Evolutionary conservation across 139 green algal species (phyloP).

Genomic region (Spirogloea muscicola): DNA sequence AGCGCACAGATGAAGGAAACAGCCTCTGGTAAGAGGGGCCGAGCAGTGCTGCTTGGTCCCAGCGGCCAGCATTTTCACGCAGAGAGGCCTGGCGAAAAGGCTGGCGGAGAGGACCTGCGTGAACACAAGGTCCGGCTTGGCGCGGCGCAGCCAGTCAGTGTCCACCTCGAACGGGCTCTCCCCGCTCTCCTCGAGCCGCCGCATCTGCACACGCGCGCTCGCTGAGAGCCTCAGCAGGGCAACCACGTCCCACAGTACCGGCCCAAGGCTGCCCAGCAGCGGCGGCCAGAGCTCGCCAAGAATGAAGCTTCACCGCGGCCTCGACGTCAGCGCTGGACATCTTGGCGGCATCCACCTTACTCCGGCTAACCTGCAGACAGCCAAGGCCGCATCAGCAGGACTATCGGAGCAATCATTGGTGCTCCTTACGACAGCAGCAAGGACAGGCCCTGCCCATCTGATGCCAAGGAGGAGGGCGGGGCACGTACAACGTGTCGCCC

Average conservation of each 20-base stretch:
- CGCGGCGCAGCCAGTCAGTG: slow-evolving; percentile 58
- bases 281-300: too few species aligned
- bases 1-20: background rate
- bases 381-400: background rate
- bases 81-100: background rate
- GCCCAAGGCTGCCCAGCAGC: too few species aligned
- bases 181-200: slow-evolving; percentile 26
- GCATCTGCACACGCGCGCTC: too few species aligned
- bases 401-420: too few species aligned
- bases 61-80: background rate
- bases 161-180: slow-evolving; percentile 57
- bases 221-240: too few species aligned
- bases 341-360: slow-evolving; percentile 24
- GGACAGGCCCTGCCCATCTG: too few species aligned
- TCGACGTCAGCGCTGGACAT: slow-evolving; percentile 44
- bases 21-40: background rate
- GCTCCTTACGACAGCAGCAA: too few species aligned
- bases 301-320: slow-evolving; percentile 14
- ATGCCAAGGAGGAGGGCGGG: too few species aligned
- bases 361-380: slow-evolving; percentile 35
- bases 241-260: too few species aligned
- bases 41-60: background rate
- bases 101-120: slow-evolving; percentile 51
- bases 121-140: slow-evolving; percentile 68
- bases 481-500: slow-evolving; percentile 35